phyloP scores from a whole-genome alignment of 192 early-diverging fungal species.

The Gigaspora rosea region DNA sequence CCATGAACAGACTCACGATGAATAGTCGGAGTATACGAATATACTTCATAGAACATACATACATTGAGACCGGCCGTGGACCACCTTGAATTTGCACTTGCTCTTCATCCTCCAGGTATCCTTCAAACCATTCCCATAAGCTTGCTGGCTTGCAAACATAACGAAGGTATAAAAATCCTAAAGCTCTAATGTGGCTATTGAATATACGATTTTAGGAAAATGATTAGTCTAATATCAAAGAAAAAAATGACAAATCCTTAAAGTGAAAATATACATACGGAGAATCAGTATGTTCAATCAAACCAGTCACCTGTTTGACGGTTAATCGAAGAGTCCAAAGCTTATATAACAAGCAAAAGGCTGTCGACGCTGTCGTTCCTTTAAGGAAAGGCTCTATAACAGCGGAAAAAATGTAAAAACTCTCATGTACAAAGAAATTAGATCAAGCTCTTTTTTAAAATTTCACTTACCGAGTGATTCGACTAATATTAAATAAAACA shows the following conservation, averaged over 20 bases:
- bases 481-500: conserved; percentile 35
- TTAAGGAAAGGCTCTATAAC: conserved; percentile 76
- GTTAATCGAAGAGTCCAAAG: conserved; percentile 79
- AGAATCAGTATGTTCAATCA: conserved; percentile 77
- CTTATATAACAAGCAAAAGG: conserved; percentile 83
- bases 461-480: conserved; percentile 38
- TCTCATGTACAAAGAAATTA: conserved; percentile 9
- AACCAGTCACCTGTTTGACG: conserved; percentile 71
- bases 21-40: conserved; percentile 17
- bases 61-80: conserved; percentile 49
- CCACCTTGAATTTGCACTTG: conserved; percentile 63
- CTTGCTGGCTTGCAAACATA: conserved; percentile 76
- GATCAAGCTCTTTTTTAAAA: no score
- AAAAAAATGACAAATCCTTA: background rate
- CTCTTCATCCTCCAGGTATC: conserved; percentile 80
- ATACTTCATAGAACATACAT: conserved; percentile 26
- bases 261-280: conserved; percentile 52
- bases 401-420: background rate
- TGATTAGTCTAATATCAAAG: background rate
- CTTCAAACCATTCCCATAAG: conserved; percentile 79
- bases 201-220: background rate
- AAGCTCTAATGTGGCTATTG: conserved; percentile 68
- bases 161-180: conserved; percentile 81
- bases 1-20: conserved; percentile 19
- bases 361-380: conserved; percentile 75